Evolutionary conservation across 2,329 filamentous ascomycete genomes (phyloP), one percentile per base, ranked within the genome.

Genomic region (Trichoderma guizhouense): DNA sequence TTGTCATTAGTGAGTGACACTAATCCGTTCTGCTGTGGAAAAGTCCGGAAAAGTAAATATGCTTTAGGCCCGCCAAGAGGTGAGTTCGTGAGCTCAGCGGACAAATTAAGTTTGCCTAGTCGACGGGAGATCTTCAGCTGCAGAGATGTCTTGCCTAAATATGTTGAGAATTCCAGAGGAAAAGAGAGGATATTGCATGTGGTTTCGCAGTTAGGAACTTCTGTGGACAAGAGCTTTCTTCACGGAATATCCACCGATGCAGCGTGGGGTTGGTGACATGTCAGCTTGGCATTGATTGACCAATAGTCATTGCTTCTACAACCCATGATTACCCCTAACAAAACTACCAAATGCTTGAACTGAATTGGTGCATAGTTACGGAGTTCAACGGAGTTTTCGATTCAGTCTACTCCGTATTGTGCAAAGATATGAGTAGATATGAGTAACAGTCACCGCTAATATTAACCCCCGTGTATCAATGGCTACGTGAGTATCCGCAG

Each of bases 71-170:
- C 39, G 62, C n/a, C 21, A 32, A 32, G 21, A 6, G 6, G 0
- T 7, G 28, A 61, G 55, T 69, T 58, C n/a, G 34, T 36, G 30
- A 1, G 28, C 36, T 24, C 28, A 12, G 55, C 8, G 14, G 55
- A 15, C 7, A 28, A 26, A 28, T n/a, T 61, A 34, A 61, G 14
- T 61, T 61, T 69, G 11, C 14, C 34, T 68, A 47, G 55, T 28
- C 7, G 14, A 43, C 66, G 55, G 66, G 66, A 69, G 66, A 69
- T 69, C 28, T 61, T 32, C 57, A 69, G 36, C 65, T n/a, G 18
- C 18, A 64, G 32, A 28, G 53, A 21, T 14, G 39, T 1, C 12
- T 18, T 34, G 21, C 14, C 14, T 6, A 11, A n/a, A 28, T 32
- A 21, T 34, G 2, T 7, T 24, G 9, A n/a, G 14, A 36, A 14